phyloP scores from a whole-genome alignment of 306 rosid genomes.

The Gastrolobium villosum region DNA sequence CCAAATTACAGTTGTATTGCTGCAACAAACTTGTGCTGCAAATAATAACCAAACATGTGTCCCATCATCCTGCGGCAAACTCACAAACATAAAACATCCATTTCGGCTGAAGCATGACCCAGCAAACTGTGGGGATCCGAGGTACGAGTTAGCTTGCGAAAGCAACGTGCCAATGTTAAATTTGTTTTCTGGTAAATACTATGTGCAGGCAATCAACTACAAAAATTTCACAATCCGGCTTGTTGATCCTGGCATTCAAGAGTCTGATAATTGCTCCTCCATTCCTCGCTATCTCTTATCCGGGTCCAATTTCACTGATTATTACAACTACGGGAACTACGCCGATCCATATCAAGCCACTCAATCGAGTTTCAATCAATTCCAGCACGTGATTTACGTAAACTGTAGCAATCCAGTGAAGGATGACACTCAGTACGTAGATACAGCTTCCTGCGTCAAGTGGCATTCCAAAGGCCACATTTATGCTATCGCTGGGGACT shows the following conservation, averaged over 20 bases:
- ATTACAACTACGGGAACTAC: neutral
- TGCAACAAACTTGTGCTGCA: neutral
- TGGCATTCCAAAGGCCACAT: neutral
- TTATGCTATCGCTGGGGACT: neutral
- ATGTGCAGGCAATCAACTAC: conserved; percentile 32
- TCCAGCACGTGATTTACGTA: too few relatives aligned
- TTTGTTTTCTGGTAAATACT: neutral
- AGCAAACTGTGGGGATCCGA: neutral
- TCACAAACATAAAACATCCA: conserved; percentile 31
- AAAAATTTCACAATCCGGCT: conserved; percentile 5
- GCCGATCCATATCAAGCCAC: neutral
- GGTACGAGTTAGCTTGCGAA: conserved; percentile 22
- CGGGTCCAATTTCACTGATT: neutral
- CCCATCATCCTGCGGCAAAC: conserved; percentile 24
- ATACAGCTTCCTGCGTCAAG: conserved; percentile 18
- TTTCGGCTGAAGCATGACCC: conserved; percentile 27
- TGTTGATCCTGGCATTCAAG: neutral
- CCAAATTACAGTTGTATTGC: neutral
- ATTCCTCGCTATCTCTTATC: neutral
- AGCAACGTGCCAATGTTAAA: neutral
- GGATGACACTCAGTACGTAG: neutral
- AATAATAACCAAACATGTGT: neutral
- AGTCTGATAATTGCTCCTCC: conserved; percentile 30
- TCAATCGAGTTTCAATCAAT: too few relatives aligned
- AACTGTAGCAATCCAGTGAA: too few relatives aligned